A percentile compares a stretch with the other conserved stretches of the same genome.
Conservation (phyloP, 2,329 filamentous ascomycete species). For the Ambrosiella cleistominuta region DNA sequence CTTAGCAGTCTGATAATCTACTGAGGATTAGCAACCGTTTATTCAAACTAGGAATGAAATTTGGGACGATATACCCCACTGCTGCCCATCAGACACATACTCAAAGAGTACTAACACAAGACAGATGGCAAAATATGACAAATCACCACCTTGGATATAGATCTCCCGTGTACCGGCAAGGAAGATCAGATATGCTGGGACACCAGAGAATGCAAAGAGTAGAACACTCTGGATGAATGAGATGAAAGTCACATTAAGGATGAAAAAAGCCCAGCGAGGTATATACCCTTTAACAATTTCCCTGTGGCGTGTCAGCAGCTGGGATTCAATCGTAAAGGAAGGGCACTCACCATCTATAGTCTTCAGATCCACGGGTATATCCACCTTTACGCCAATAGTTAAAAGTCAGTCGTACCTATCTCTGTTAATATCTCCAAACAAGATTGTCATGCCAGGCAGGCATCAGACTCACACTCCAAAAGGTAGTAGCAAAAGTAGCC, state of each 20-base stretch:
- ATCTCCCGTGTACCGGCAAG: slow-evolving; percentile 49
- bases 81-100: slow-evolving; percentile 75
- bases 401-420: slow-evolving; percentile 62
- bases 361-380: slow-evolving; percentile 74
- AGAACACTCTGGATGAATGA: slow-evolving; percentile 67
- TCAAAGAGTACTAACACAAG: slow-evolving; percentile 44
- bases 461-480: slow-evolving; percentile 58
- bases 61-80: slow-evolving; percentile 50
- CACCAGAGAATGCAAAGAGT: slow-evolving; percentile 56
- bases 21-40: slow-evolving; percentile 11
- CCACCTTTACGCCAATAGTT: slow-evolving; percentile 96
- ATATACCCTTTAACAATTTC: slow-evolving; percentile 51
- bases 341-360: slow-evolving; percentile 59
- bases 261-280: slow-evolving; percentile 49
- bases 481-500: slow-evolving; percentile 46
- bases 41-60: slow-evolving; percentile 8
- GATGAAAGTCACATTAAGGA: slow-evolving; percentile 85
- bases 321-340: slow-evolving; percentile 14
- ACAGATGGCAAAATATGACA: slow-evolving; percentile 29
- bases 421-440: not conserved
- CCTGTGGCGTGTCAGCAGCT: slow-evolving; percentile 26
- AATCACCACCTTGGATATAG: slow-evolving; percentile 27
- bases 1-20: slow-evolving; percentile 70
- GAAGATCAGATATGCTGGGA: slow-evolving; percentile 68
- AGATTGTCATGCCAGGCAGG: not conserved